These are phyloP conservation scores for Neurospora sp. DNA, from an alignment of 495 filamentous ascomycete species.

Conservation along the genomic window DNA sequence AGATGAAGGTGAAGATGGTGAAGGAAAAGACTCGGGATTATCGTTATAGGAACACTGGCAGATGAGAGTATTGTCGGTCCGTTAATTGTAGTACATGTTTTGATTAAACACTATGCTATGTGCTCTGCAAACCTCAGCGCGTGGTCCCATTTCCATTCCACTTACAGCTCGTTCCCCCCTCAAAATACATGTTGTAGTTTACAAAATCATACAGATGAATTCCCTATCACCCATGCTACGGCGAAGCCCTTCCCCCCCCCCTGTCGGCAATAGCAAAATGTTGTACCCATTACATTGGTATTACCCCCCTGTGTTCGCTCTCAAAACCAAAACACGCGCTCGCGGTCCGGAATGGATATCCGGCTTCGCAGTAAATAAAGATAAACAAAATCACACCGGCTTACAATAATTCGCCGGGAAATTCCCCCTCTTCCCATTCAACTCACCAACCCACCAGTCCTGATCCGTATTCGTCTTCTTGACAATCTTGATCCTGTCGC, in stretches of 20 bases:
- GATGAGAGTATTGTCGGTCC: background rate
- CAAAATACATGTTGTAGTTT: no score
- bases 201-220: no score
- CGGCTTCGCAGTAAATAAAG: background rate
- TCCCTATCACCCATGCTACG: background rate
- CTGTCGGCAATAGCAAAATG: background rate
- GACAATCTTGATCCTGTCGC: slow-evolving; percentile 73
- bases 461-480: slow-evolving; percentile 78
- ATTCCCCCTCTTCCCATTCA: slow-evolving; percentile 59
- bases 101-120: background rate
- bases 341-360: background rate
- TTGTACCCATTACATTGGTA: no score
- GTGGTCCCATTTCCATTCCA: background rate
- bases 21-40: no score
- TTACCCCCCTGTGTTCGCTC: background rate
- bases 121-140: background rate
- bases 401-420: slow-evolving; percentile 90
- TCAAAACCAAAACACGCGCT: background rate
- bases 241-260: no score
- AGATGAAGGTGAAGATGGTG: background rate
- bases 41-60: no score
- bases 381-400: slow-evolving; percentile 3
- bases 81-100: background rate
- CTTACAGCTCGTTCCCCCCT: background rate
- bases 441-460: slow-evolving; percentile 94